Base-by-base conservation (phyloP, 306 rosid species). In the Dalbergia oliveri region DNA sequence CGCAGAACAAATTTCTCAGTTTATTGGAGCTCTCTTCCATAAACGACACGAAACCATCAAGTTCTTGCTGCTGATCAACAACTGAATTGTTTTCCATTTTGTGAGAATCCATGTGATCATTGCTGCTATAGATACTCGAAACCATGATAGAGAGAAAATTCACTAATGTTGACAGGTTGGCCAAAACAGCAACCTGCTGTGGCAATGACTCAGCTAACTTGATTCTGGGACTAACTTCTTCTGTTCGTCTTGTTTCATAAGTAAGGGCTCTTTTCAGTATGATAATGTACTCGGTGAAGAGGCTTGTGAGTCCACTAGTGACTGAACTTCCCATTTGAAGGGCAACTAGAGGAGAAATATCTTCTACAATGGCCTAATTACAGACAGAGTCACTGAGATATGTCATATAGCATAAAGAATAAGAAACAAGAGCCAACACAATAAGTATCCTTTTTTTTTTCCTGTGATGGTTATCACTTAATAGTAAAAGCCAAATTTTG, bases 141-240 rank as follows among this genome's bases (percentile, higher is more conserved):
- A 84, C 79, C 76, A 84, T 79, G 78, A 35, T 77, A 44, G 85
- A 78, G 50, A 89, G 82, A 73, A 87, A 76, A 44, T 82, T 83
- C 71, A 72, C 76, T 15, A 89, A 11, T 4, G 91, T 80, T 81
- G 93, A 88, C 34, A 87, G 31, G 79, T 89, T 93, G 83, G 87
- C 91, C 86, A 93, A 82, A 81, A 93, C 31, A 37, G 97, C 88
- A 79, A 91, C 83, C 68, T 89, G 90, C 26, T 89, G 94, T 35
- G 79, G 16, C 77, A 86, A 39, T 69, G 91, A 75, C 77, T 84
- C 84, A 2, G 94, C 89, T 35, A 83, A 75, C 80, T 79, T 86
- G 64, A 88, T 81, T 66, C 82, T 65, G n/a, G 83, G 58, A 84
- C 53, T 85, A 76, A 9, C 83, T 71, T 76, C 70, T 60, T 85